Base-by-base conservation (phyloP, 1,284 basidiomycete genomes). In the Schizopora paradoxa region DNA sequence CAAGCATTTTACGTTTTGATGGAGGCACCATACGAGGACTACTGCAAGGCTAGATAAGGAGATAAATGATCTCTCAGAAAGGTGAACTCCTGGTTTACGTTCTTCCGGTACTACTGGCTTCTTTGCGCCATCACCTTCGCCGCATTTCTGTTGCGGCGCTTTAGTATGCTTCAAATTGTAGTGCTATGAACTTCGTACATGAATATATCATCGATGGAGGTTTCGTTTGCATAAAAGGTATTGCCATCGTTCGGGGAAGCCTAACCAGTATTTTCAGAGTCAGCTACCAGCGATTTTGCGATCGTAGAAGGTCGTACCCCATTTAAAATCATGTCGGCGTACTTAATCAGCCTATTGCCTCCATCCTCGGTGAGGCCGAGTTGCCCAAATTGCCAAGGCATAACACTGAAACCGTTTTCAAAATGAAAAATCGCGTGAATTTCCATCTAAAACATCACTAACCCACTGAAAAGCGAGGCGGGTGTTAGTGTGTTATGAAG, bases 331-430 rank as follows among this genome's bases (percentile, higher is more conserved):
- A 63, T 67, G 54, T 79, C 75, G 2, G 71, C 67, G 51, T 78
- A 77, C 57, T 78, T 76, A 53, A 78, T 70, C 28, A 73, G 54
- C 23, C 70, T 69, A 54, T 77, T 73, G 1, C 74, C 76, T 6
- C 70, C 69, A 51, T 64, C 61, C 54, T 79, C 75, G 19, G 63
- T 74, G 41, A 78, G 59, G 21, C 68, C 69, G 3, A 74, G 57
- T 45, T 66, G 61, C 8, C 76, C 75, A 50, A 74, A 77, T 60
- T 79, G 76, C 76, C 76, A 79, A 1, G 74, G 75, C 66, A 79
- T 70, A 43, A 78, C 74, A 1, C 77, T 75, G 37, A 6, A 48
- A 27, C 23, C 25, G 6, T 32, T 39, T 22, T 14, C 41, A 36
- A 23, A 25, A 27, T 46, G 44, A 13, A 36, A 23, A 18, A 21